Evolutionary conservation across 495 filamentous ascomycete species (phyloP), one percentile per base, ranked within the genome.

Genomic region (Amniculicola lignicola): DNA sequence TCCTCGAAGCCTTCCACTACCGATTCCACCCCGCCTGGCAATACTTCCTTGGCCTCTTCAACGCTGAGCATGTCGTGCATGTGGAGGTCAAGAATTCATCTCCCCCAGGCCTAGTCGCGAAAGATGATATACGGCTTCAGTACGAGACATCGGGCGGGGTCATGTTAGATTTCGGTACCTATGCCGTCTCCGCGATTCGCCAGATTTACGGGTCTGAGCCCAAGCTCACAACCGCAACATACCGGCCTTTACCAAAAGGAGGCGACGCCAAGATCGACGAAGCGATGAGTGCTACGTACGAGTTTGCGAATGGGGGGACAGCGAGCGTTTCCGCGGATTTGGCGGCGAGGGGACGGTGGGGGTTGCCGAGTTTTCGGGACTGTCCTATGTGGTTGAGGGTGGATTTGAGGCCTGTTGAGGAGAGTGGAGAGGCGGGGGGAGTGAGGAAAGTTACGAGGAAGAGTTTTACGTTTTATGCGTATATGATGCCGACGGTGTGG

Each of bases 1-100:
- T 85, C 0, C 71, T 86, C 2, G 84, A 87, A 65, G 82, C 82
- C 69, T 74, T 71, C 40, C 72, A 74, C 48, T 74, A 70, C 65
- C 69, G 68, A 47, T 72, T 75, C 51, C 70, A 75, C 45, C 71
- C 71, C 10, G 67, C 71, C 4, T 69, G 70, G 28, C 72, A 74
- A 53, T 14, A 51, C 21, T 71, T 66, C 53, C 61, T 69, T 15
- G 39, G 57, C 27, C 51, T 73, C 12, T 53, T 72, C 33, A 65
- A 72, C 19, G 62, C 65, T 19, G 56, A 61, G 18, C 46, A 69
- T 42, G 68, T 72, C 37, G 69, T 69, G 25, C 24, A 52, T 1
- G 62, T 70, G 23, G 40, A 27, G 53, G 38, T 66, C 1, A 22
- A 7, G 18, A 49, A 51, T 10, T 50, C 11, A 10, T 23, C 56